Evolutionary conservation across 352 stramenopile species (phyloP), one percentile per base, ranked within the genome.

Genomic region (Pythium biforme): DNA sequence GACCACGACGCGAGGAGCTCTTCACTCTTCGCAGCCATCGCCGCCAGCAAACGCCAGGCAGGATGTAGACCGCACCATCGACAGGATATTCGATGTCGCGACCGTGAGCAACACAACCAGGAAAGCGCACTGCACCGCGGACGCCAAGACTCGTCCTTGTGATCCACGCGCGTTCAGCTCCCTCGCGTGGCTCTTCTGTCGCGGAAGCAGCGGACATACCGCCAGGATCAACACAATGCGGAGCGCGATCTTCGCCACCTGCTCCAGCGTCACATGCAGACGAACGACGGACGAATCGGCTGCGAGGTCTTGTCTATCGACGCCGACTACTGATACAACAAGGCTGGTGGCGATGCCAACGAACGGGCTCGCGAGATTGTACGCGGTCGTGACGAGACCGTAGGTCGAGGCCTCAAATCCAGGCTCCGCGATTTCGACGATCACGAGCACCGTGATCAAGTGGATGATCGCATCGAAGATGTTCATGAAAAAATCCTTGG

Each of bases 381-480:
- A 55, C 3, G 61, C 43, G 14, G 64, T 66, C 17, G 64, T 55
- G 39, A 71, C 56, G 40, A 70, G 19, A n/a, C 55, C 64, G 51
- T 70, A 70, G 8, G 57, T 66, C n/a, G 57, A 41, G 1, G 55
- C 64, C 29, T 70, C 64, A 27, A 62, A 62, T 20, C 64, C 64
- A 15, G 64, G 55, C 19, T 66, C 57, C 4, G 54, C 46, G 17
- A 71, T 15, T 27, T 71, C 64, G 46, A 71, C 39, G 57, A 61
- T 54, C 27, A 64, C 29, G 12, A 71, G 20, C 34, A 59, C 31
- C 4, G 41, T 57, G 20, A 65, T 7, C 22, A 67, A 17, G 19
- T 26, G 57, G 29, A 61, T 37, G 2, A 67, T 25, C 0, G 33
- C 39, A 20, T 58, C 45, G 43, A 34, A 40, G 51, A 67, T 49